These are phyloP conservation scores for Cladosporium austrohemisphaericum DNA, from an alignment of 2,329 filamentous ascomycete species.

Conservation along the genomic window DNA sequence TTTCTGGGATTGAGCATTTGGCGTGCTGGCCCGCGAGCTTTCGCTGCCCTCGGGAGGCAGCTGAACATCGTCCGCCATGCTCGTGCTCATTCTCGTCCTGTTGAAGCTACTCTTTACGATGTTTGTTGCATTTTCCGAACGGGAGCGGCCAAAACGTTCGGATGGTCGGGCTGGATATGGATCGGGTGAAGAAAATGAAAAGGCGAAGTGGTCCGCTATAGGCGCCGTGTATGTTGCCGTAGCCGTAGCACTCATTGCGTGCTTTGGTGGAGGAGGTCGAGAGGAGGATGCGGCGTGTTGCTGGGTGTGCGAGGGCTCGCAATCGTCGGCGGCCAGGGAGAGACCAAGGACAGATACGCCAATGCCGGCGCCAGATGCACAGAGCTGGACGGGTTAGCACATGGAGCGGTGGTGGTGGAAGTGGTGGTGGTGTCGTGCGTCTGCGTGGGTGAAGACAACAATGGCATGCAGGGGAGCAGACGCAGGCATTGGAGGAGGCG, in stretches of 20 bases:
- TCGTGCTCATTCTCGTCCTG: slow-evolving; percentile 4
- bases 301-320: slow-evolving; percentile 22
- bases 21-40: slow-evolving; percentile 16
- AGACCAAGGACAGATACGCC: slow-evolving; percentile 57
- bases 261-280: slow-evolving; percentile 12
- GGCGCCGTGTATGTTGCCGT: slow-evolving; percentile 20
- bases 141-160: slow-evolving; percentile 10
- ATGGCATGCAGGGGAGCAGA: slow-evolving; percentile 1
- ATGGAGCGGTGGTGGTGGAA: not conserved
- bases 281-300: slow-evolving; percentile 34
- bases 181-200: slow-evolving; percentile 18
- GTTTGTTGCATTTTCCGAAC: slow-evolving; percentile 12
- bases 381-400: slow-evolving; percentile 44
- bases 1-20: slow-evolving; percentile 19
- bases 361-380: slow-evolving; percentile 59
- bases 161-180: slow-evolving; percentile 7
- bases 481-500: not conserved
- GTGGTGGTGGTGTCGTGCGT: not conserved
- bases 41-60: slow-evolving; percentile 15
- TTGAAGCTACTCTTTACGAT: slow-evolving; percentile 11
- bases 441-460: not conserved
- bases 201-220: slow-evolving; percentile 12
- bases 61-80: slow-evolving; percentile 6
- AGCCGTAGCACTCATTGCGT: slow-evolving; percentile 25
- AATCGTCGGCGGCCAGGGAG: slow-evolving; percentile 23